These are phyloP conservation scores for Pythium coloratum DNA, from an alignment of 352 stramenopile species.

Conservation along the genomic window DNA sequence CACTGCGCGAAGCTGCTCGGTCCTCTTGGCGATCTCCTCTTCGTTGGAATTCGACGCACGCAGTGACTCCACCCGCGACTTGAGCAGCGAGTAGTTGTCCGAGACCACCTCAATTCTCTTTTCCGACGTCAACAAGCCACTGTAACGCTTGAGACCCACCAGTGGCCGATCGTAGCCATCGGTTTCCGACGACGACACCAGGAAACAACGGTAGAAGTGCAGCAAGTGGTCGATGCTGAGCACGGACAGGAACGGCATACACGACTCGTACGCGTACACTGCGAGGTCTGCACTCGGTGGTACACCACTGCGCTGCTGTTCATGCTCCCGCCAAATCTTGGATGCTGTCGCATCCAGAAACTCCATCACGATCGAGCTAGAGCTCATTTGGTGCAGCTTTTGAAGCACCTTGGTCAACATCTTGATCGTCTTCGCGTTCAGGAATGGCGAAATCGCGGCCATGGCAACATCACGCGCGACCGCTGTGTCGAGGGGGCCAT, in stretches of 20 bases:
- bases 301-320: neutral
- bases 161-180: slow-evolving; percentile 50
- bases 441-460: slow-evolving; percentile 44
- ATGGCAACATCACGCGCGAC: slow-evolving; percentile 33
- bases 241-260: slow-evolving; percentile 61
- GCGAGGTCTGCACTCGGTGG: slow-evolving; percentile 43
- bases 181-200: slow-evolving; percentile 26
- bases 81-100: slow-evolving; percentile 44
- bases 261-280: slow-evolving; percentile 69
- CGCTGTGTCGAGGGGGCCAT: slow-evolving; percentile 7
- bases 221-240: slow-evolving; percentile 65
- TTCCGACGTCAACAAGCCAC: slow-evolving; percentile 34
- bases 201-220: slow-evolving; percentile 53
- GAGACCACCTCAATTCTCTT: slow-evolving; percentile 59
- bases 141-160: slow-evolving; percentile 36
- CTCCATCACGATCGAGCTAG: slow-evolving; percentile 68
- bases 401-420: slow-evolving; percentile 73
- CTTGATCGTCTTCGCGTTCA: slow-evolving; percentile 67
- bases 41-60: slow-evolving; percentile 30
- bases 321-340: slow-evolving; percentile 49
- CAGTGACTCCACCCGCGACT: slow-evolving; percentile 45
- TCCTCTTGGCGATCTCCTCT: slow-evolving; percentile 8
- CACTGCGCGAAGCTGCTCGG: neutral
- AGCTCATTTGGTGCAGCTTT: slow-evolving; percentile 57
- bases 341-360: slow-evolving; percentile 54